Percentiles rank a stretch among this genome's conserved stretches.
Conservation (phyloP, 257 asterid genomes). For the Solanum neorickii region DNA sequence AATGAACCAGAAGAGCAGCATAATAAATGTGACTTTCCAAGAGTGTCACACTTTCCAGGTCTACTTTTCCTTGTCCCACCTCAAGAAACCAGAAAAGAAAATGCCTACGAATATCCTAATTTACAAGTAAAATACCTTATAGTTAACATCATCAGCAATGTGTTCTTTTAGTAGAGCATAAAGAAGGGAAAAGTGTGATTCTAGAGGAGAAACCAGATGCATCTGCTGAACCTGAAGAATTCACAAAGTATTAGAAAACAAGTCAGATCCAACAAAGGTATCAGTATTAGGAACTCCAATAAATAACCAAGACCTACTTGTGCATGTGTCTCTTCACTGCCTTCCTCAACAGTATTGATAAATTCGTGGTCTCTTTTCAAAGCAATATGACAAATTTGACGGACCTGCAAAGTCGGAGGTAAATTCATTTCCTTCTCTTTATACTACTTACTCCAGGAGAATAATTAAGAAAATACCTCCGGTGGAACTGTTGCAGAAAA, state of each 20-base stretch:
- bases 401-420: constrained; percentile 47
- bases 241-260: neutral
- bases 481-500: constrained; percentile 93
- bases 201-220: constrained; percentile 74
- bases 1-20: neutral
- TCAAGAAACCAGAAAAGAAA: neutral
- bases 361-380: constrained; percentile 85
- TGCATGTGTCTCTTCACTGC: constrained; percentile 93
- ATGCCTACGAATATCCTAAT: neutral
- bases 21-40: neutral
- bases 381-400: constrained; percentile 86
- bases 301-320: constrained; percentile 33
- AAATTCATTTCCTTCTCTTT: neutral
- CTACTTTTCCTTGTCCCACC: neutral
- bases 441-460: neutral
- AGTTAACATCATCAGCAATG: constrained; percentile 74
- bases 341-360: constrained; percentile 83
- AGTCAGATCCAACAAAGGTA: neutral
- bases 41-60: neutral
- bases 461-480: constrained; percentile 38
- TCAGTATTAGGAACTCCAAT: neutral
- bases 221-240: constrained; percentile 67
- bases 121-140: constrained; percentile 41
- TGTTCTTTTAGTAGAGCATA: constrained; percentile 69
- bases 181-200: constrained; percentile 66